phyloP scores from a whole-genome alignment of 257 asterid species.

The Plantago elongata region DNA sequence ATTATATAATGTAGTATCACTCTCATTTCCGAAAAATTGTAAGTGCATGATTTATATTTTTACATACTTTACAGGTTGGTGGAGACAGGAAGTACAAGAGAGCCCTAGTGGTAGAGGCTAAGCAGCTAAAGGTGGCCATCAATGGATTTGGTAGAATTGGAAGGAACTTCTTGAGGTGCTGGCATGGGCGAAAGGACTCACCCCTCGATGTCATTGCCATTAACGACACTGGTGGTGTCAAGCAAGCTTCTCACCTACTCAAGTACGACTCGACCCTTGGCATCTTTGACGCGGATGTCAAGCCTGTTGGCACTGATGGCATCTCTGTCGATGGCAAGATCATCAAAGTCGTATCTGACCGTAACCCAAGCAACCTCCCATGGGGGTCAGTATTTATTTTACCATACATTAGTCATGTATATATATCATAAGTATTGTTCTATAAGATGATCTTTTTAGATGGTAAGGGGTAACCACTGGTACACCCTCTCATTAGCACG shows the following conservation, averaged over 20 bases:
- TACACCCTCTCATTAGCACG: too few species aligned
- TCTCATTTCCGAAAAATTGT: not conserved
- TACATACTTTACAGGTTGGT: slow-evolving; percentile 36
- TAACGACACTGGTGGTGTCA: slow-evolving; percentile 95
- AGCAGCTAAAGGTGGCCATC: slow-evolving; percentile 81
- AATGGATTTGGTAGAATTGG: slow-evolving; percentile 93
- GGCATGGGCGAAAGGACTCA: slow-evolving; percentile 94
- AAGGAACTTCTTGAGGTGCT: slow-evolving; percentile 88
- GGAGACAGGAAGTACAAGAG: slow-evolving; percentile 59
- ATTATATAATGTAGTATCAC: not conserved
- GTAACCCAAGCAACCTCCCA: slow-evolving; percentile 61
- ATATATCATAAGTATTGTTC: not conserved
- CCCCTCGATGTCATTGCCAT: slow-evolving; percentile 80
- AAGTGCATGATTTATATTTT: not conserved
- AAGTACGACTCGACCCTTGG: slow-evolving; percentile 97
- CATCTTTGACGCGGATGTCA: slow-evolving; percentile 79
- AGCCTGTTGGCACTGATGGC: slow-evolving; percentile 57
- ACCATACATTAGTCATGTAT: not conserved
- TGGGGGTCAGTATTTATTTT: slow-evolving; percentile 32
- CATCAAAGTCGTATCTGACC: slow-evolving; percentile 64
- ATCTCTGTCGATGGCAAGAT: slow-evolving; percentile 71
- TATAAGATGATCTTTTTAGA: not conserved
- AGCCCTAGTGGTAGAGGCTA: slow-evolving; percentile 62
- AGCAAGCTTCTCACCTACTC: slow-evolving; percentile 96
- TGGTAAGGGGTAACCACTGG: too few species aligned